Conservation (phyloP, 2,329 filamentous ascomycete species). For the Colletotrichum sublineola region DNA sequence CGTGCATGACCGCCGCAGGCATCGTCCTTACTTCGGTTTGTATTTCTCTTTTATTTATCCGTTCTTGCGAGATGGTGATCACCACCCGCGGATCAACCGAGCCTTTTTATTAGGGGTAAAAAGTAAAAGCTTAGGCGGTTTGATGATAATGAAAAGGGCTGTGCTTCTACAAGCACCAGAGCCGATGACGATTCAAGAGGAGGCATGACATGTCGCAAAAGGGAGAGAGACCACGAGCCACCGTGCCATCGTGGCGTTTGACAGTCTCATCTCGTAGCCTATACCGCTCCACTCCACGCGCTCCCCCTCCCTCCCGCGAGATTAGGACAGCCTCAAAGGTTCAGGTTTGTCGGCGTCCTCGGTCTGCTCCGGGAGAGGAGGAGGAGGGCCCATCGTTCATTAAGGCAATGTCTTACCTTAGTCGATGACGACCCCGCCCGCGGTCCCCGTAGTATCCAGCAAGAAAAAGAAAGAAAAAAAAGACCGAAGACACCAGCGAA, state of each 20-base stretch:
- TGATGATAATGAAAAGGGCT: background rate
- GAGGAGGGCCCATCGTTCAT: background rate
- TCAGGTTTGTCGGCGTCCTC: background rate
- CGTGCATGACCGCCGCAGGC: slow-evolving; percentile 37
- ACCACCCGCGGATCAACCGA: slow-evolving; percentile 8
- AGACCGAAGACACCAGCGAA: background rate
- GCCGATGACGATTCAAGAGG: background rate
- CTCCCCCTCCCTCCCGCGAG: background rate
- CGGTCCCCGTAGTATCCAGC: background rate
- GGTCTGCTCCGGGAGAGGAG: background rate
- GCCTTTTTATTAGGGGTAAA: background rate
- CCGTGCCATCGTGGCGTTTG: background rate
- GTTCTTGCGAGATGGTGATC: slow-evolving; percentile 28
- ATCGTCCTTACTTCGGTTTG: slow-evolving; percentile 23
- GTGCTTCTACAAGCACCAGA: background rate
- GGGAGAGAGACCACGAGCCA: background rate
- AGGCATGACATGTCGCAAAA: background rate
- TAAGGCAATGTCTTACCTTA: slow-evolving; percentile 6
- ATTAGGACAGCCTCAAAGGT: background rate
- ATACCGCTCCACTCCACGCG: background rate
- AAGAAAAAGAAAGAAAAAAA: background rate
- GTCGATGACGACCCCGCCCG: background rate
- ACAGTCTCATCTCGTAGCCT: slow-evolving; percentile 8
- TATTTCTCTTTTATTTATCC: background rate
- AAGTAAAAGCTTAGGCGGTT: background rate